A percentile compares a stretch with the other conserved stretches of the same genome.
Evolutionary conservation across 768 basidiomycete genomes (phyloP).

Genomic region (Scleroderma bovista): DNA sequence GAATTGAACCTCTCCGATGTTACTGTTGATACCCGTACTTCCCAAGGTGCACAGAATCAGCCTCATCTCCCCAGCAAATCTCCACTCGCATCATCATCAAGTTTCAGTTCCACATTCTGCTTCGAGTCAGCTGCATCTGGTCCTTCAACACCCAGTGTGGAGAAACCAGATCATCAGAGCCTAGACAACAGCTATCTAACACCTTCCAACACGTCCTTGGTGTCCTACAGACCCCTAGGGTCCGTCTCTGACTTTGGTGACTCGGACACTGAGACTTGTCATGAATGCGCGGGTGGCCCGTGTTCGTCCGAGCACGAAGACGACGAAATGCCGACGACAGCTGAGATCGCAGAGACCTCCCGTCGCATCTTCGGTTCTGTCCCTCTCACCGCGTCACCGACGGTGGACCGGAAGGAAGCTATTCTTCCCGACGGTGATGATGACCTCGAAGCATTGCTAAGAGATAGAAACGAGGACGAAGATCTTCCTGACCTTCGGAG

Average conservation of each 20-base stretch:
- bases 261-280: constrained; percentile 29
- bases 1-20: constrained; percentile 33
- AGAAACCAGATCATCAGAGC: constrained; percentile 7
- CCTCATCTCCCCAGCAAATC: neutral
- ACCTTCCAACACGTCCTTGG: constrained; percentile 9
- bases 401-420: constrained; percentile 5
- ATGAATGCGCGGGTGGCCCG: constrained; percentile 3
- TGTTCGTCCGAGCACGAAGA: neutral
- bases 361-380: constrained; percentile 43
- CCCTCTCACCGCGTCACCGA: constrained; percentile 13
- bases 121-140: constrained; percentile 19
- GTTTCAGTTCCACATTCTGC: constrained; percentile 25
- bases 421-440: neutral
- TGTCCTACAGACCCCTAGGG: constrained; percentile 47
- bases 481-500: constrained; percentile 32
- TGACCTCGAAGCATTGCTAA: constrained; percentile 20
- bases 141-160: constrained; percentile 20
- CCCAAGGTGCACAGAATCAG: neutral
- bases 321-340: constrained; percentile 41
- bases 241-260: constrained; percentile 57
- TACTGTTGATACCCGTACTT: neutral
- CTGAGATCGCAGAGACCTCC: constrained; percentile 46
- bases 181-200: constrained; percentile 14
- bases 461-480: constrained; percentile 16
- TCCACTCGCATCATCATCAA: constrained; percentile 10